A percentile compares a stretch with the other conserved stretches of the same genome.
Conservation (phyloP, 768 basidiomycete species). For the Ramaria rubella region DNA sequence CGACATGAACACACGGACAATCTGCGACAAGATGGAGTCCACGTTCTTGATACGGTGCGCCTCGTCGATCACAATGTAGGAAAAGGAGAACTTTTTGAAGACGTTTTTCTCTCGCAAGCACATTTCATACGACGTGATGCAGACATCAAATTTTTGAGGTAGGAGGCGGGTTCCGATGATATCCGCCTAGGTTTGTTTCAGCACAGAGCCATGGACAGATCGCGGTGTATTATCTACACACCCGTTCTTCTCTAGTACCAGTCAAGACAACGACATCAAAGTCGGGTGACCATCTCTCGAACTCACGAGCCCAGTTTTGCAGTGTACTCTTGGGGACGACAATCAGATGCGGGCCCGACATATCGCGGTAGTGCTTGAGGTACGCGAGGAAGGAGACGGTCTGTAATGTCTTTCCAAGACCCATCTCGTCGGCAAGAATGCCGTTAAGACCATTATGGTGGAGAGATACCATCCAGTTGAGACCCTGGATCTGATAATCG, state of each 20-base stretch:
- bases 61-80: constrained; percentile 98
- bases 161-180: constrained; percentile 75
- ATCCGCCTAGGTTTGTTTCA: constrained; percentile 38
- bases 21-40: constrained; percentile 90
- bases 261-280: constrained; percentile 77
- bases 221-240: constrained; percentile 19
- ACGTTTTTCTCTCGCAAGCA: constrained; percentile 92
- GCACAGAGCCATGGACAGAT: background rate
- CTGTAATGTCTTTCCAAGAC: constrained; percentile 96
- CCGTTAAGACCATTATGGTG: constrained; percentile 97
- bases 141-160: constrained; percentile 85
- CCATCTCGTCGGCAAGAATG: constrained; percentile 98
- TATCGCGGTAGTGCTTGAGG: constrained; percentile 76
- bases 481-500: constrained; percentile 88
- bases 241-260: constrained; percentile 85
- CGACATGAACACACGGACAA: constrained; percentile 84
- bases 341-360: constrained; percentile 81
- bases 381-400: constrained; percentile 97
- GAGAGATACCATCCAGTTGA: constrained; percentile 96
- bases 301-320: constrained; percentile 95
- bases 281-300: constrained; percentile 84
- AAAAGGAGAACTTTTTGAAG: constrained; percentile 91
- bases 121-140: constrained; percentile 95
- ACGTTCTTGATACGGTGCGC: constrained; percentile 99
- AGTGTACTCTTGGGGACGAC: constrained; percentile 98